Evolutionary conservation across 2,329 filamentous ascomycete species (phyloP).

Genomic region (Talaromyces amestolkiae): DNA sequence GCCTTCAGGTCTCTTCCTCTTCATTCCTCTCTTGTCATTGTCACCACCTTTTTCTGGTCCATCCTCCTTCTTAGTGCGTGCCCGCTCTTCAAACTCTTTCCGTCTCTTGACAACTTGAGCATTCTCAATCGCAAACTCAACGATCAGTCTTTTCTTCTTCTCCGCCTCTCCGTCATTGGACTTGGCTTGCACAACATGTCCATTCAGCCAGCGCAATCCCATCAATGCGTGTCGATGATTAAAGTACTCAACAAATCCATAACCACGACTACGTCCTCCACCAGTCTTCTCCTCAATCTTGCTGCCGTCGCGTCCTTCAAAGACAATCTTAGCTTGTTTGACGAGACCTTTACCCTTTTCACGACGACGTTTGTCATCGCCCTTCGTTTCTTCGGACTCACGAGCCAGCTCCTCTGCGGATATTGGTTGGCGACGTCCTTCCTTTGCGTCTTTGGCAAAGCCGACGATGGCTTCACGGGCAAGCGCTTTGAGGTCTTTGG

Average conservation of each 20-base stretch:
- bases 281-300: conserved; percentile 77
- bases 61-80: conserved; percentile 24
- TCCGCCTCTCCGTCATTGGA: conserved; percentile 51
- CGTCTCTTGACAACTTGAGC: conserved; percentile 88
- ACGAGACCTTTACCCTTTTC: conserved; percentile 83
- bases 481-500: conserved; percentile 86
- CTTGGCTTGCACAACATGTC: conserved; percentile 56
- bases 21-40: conserved; percentile 35
- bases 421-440: conserved; percentile 69
- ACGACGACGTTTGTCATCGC: conserved; percentile 76
- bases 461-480: conserved; percentile 90
- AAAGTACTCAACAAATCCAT: conserved; percentile 96
- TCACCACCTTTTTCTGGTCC: conserved; percentile 29
- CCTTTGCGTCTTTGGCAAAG: conserved; percentile 86
- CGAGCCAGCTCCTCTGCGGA: conserved; percentile 86
- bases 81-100: conserved; percentile 34
- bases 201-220: conserved; percentile 91
- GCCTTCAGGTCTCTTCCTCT: conserved; percentile 27
- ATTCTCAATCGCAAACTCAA: conserved; percentile 98
- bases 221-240: conserved; percentile 93
- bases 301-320: conserved; percentile 79
- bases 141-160: conserved; percentile 84
- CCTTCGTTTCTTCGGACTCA: conserved; percentile 74
- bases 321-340: conserved; percentile 90
- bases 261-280: conserved; percentile 81